Percentiles rank a stretch among this genome's conserved stretches.
Conservation (phyloP, 2,329 filamentous ascomycete genomes). For the Arthrobotrys entomopaga region DNA sequence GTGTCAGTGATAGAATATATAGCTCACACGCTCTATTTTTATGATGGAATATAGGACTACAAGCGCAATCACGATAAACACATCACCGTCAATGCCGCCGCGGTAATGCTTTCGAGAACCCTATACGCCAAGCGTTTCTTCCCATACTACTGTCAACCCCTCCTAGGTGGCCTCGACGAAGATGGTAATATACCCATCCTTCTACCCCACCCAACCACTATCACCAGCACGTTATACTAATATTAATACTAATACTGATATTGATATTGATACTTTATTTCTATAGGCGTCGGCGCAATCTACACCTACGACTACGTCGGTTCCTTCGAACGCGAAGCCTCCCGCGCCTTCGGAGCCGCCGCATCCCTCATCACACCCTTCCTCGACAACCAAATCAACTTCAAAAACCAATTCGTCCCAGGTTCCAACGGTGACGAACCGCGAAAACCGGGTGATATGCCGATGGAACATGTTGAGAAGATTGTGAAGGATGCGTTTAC, state of each 20-base stretch:
- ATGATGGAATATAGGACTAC: conserved; percentile 56
- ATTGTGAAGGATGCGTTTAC: conserved; percentile 98
- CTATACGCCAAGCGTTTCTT: conserved; percentile 98
- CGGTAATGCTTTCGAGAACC: conserved; percentile 92
- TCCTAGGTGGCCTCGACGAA: conserved; percentile 92
- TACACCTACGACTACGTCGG: conserved; percentile 99
- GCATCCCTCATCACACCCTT: conserved; percentile 98
- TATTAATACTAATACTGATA: too few species aligned
- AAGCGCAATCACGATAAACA: conserved; percentile 70
- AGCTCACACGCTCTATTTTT: neutral
- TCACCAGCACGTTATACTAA: neutral
- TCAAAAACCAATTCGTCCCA: conserved; percentile 97
- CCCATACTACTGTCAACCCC: conserved; percentile 96
- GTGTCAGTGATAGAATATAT: neutral
- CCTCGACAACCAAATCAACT: conserved; percentile 94
- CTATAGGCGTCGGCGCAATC: conserved; percentile 83
- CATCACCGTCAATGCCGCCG: conserved; percentile 93
- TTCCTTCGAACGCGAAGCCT: conserved; percentile 96
- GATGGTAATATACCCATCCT: conserved; percentile 65
- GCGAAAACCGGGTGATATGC: conserved; percentile 71
- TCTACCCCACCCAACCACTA: neutral
- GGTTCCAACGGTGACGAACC: conserved; percentile 78
- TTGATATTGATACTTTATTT: too few species aligned
- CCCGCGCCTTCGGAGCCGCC: conserved; percentile 89
- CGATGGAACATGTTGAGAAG: conserved; percentile 78